Percentiles rank a stretch among this genome's conserved stretches.
phyloP scores from a whole-genome alignment of 805 yeast genomes.

The Torulaspora quercuum region DNA sequence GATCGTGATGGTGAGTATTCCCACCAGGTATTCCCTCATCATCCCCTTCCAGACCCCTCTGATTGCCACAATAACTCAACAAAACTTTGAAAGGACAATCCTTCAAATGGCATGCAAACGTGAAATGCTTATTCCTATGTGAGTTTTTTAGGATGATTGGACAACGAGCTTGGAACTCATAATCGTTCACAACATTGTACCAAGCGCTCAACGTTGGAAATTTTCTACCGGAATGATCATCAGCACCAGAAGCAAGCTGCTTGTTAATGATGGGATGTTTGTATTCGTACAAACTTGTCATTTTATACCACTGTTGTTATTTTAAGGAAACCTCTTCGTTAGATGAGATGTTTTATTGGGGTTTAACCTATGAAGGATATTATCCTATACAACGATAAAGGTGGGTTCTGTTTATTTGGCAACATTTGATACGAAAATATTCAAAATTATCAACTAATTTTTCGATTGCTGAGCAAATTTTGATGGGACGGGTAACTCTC shows the following conservation, averaged over 20 bases:
- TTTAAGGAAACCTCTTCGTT: conserved; percentile 14
- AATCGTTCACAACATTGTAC: conserved; percentile 37
- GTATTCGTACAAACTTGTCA: conserved; percentile 36
- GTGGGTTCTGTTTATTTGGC: background rate
- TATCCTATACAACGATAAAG: conserved; percentile 10
- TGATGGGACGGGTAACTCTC: too few species aligned
- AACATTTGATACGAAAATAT: too few species aligned
- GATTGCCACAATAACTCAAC: conserved; percentile 32
- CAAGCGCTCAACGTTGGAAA: conserved; percentile 33
- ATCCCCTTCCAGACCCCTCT: conserved; percentile 17
- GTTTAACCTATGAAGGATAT: too few species aligned
- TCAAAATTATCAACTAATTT: too few species aligned
- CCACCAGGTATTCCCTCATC: conserved; percentile 9
- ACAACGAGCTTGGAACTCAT: conserved; percentile 37
- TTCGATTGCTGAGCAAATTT: too few species aligned
- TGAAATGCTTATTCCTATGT: conserved; percentile 36
- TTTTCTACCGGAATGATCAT: conserved; percentile 23
- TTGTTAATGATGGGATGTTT: conserved; percentile 36
- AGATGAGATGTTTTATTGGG: conserved; percentile 20
- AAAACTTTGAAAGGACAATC: conserved; percentile 35
- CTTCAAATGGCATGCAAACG: conserved; percentile 37
- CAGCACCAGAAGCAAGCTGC: conserved; percentile 28
- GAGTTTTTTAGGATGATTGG: conserved; percentile 38
- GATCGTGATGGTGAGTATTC: conserved; percentile 5
- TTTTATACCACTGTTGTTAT: conserved; percentile 16